Conservation (phyloP, 2,329 filamentous ascomycete genomes). For the Scedosporium aurantiacum region DNA sequence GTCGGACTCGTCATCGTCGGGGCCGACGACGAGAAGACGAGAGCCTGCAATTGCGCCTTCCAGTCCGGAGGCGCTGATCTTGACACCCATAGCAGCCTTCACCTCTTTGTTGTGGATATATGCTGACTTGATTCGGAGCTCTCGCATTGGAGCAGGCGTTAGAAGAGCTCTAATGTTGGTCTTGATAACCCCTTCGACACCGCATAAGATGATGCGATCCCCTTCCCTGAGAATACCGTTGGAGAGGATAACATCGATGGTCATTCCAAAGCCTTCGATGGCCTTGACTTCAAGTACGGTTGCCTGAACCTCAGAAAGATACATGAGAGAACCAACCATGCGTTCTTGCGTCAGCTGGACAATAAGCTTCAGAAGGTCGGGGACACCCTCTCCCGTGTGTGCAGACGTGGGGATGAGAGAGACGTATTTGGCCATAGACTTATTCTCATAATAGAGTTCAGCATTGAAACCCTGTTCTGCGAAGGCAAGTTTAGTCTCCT, state of each 20-base stretch:
- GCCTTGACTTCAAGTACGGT: constrained; percentile 98
- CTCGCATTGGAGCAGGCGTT: constrained; percentile 85
- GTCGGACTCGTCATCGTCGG: constrained; percentile 93
- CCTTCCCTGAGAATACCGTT: constrained; percentile 93
- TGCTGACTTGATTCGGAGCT: constrained; percentile 85
- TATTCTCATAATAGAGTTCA: constrained; percentile 95
- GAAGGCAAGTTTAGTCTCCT: constrained; percentile 87
- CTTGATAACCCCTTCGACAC: constrained; percentile 89
- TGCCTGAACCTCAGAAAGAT: constrained; percentile 92
- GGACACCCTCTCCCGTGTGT: constrained; percentile 97
- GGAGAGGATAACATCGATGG: constrained; percentile 91
- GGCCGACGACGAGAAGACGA: constrained; percentile 82
- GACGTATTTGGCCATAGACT: constrained; percentile 86
- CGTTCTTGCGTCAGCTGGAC: constrained; percentile 87
- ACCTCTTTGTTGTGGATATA: constrained; percentile 99
- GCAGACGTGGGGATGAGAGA: constrained; percentile 97
- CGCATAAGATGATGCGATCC: constrained; percentile 88
- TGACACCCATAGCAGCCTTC: constrained; percentile 96
- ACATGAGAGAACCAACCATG: constrained; percentile 97
- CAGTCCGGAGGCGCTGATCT: constrained; percentile 92
- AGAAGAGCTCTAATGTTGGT: constrained; percentile 92
- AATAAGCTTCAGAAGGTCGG: constrained; percentile 95
- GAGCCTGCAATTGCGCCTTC: constrained; percentile 96
- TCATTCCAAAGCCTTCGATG: constrained; percentile 97
- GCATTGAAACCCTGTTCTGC: constrained; percentile 97